Percentiles rank a stretch among this genome's conserved stretches.
phyloP scores from a whole-genome alignment of 257 asterid genomes.

The Nicotiana obtusifolia region DNA sequence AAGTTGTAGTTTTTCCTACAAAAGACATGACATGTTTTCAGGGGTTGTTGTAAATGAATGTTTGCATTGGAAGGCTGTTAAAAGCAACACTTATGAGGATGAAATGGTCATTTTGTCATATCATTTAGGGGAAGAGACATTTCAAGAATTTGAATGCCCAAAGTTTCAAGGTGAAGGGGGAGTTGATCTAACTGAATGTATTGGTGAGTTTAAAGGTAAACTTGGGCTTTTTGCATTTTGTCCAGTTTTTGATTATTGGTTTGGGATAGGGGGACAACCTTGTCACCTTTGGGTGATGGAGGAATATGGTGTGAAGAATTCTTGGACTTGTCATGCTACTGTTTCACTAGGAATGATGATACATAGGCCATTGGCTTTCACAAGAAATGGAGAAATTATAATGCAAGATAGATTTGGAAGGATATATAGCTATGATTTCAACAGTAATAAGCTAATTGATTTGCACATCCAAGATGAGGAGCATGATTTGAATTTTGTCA shows the following conservation, averaged over 20 bases:
- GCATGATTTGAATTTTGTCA: background rate
- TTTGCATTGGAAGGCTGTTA: slow-evolving; percentile 12
- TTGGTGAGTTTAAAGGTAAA: background rate
- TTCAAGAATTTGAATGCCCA: slow-evolving; percentile 5
- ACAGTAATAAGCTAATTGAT: background rate
- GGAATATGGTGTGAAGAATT: slow-evolving; percentile 14
- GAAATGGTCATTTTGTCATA: slow-evolving; percentile 2
- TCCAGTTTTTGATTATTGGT: background rate
- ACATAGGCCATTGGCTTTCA: background rate
- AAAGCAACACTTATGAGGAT: background rate
- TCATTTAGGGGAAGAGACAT: background rate
- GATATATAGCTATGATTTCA: background rate
- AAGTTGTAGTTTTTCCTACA: slow-evolving; percentile 1
- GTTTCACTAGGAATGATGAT: background rate
- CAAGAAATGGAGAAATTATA: background rate
- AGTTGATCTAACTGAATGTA: background rate
- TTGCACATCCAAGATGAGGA: background rate
- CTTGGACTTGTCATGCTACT: slow-evolving; percentile 10
- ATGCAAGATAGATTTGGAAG: background rate
- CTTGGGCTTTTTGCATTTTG: background rate
- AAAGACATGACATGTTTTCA: background rate
- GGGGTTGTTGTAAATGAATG: background rate
- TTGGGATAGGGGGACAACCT: background rate
- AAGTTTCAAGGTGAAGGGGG: background rate
- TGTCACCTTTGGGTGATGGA: slow-evolving; percentile 14